phyloP scores from a whole-genome alignment of 2,329 filamentous ascomycete species.

The Stagonosporopsis tanaceti region DNA sequence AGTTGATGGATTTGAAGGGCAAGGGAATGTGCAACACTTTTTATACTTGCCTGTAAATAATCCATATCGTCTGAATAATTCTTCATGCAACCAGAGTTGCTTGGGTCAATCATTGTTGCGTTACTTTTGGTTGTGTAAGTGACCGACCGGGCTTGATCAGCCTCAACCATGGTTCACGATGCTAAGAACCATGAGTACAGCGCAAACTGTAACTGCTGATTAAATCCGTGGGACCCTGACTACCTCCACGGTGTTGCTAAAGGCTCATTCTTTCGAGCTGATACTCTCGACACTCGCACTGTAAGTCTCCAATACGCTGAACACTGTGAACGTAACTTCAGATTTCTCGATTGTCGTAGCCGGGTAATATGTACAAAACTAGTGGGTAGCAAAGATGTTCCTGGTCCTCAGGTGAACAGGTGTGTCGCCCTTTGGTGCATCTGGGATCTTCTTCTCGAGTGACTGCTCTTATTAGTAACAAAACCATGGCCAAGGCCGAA shows the following conservation, averaged over 20 bases:
- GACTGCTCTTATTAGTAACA: constrained; percentile 47
- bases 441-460: constrained; percentile 62
- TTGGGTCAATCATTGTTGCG: neutral
- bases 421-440: constrained; percentile 57
- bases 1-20: too few relatives aligned
- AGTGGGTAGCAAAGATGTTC: constrained; percentile 53
- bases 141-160: neutral
- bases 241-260: too few relatives aligned
- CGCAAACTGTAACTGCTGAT: neutral
- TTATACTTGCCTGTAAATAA: neutral
- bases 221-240: too few relatives aligned
- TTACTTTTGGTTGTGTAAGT: too few relatives aligned
- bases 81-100: neutral
- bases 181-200: neutral
- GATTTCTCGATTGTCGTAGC: constrained; percentile 29
- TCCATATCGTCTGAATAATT: neutral
- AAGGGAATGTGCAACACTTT: neutral
- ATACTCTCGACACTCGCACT: neutral
- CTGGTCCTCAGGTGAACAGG: constrained; percentile 59
- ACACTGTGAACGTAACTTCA: neutral
- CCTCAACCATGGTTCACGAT: neutral
- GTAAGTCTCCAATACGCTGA: neutral
- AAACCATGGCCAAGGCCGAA: neutral
- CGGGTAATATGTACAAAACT: constrained; percentile 43
- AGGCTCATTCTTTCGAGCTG: neutral